Base-by-base conservation (phyloP, 805 yeast species). In the Ogataea corticis region DNA sequence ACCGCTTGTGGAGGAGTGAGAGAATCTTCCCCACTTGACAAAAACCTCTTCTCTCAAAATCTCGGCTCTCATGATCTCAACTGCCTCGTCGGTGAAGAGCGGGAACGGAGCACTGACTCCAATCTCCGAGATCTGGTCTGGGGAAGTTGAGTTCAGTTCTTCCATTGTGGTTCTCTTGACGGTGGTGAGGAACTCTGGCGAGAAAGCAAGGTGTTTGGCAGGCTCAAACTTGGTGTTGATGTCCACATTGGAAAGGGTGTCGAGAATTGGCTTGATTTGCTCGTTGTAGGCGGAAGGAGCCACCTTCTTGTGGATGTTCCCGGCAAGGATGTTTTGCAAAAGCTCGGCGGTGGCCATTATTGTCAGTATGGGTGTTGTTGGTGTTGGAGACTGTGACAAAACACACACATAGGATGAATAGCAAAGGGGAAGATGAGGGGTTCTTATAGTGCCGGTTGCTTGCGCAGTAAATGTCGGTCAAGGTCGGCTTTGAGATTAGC, bases 91-190 rank as follows among this genome's bases (percentile, higher is more conserved):
- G 1, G 83, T 78, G 63, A 80, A 80, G 37, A 80, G 66, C 3
- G 82, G 82, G 61, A 80, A 80, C 1, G 85, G 83, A 44, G 75
- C 81, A 43, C 76, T 68, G 17, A 77, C 84, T 15, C 82, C 86
- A 53, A 79, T 69, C 2, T 72, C 73, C 17, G 80, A 71, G 42
- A 80, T 76, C 57, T 77, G 82, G 46, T 69, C 64, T 33, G 69
- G 68, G 51, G 66, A 61, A 33, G 71, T 55, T 45, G 73, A 60
- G 0, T 79, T 80, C 45, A 80, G 66, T 48, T 80, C 83, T 38
- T 66, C 73, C 72, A 79, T 70, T 7, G 77, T 72, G 33, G 68
- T 57, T 50, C 71, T 64, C 49, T 68, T 63, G 27, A 70, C 67
- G 38, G 59, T 63, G 14, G 64, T 57, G 35, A 60, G 66, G 42